phyloP scores from a whole-genome alignment of 78 protist genomes.

The Emiliania huxleyi region DNA sequence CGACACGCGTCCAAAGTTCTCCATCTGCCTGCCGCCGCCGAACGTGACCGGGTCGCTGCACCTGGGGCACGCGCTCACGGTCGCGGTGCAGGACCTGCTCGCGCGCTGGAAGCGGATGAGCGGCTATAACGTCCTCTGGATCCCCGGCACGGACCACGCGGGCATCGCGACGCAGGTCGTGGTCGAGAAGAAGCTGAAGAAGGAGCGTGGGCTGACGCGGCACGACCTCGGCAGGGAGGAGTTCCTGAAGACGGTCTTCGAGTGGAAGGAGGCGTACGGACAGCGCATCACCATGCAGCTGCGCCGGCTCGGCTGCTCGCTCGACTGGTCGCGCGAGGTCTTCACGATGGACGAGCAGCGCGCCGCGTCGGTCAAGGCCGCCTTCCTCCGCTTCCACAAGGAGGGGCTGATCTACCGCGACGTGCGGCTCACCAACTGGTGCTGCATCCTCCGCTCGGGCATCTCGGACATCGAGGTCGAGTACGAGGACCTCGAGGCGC shows the following conservation, averaged over 20 bases:
- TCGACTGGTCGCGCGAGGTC: constrained; percentile 96
- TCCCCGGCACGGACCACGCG: constrained; percentile 84
- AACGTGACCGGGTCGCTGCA: constrained; percentile 99
- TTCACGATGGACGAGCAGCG: constrained; percentile 3
- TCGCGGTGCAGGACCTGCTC: constrained; percentile 52
- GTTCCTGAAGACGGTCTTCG: constrained; percentile 88
- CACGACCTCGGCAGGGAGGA: constrained; percentile 92
- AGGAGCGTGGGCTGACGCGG: constrained; percentile 41
- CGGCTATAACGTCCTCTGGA: constrained; percentile 67
- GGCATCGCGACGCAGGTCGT: constrained; percentile 89
- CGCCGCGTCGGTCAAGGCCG: constrained; percentile 79
- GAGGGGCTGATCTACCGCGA: constrained; percentile 78
- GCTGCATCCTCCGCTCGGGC: constrained; percentile 91
- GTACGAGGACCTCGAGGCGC: constrained; percentile 59
- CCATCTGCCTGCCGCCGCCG: constrained; percentile 98
- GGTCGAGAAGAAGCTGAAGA: constrained; percentile 87
- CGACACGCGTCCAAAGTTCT: constrained; percentile 60
- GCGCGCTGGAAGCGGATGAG: constrained; percentile 66
- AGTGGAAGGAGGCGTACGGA: constrained; percentile 91
- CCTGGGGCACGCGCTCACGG: constrained; percentile 98
- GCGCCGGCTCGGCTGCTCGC: constrained; percentile 84
- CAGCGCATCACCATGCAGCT: constrained; percentile 85
- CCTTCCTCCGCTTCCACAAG: constrained; percentile 86
- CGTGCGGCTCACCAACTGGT: constrained; percentile 96
- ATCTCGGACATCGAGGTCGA: constrained; percentile 98